Base-by-base conservation (phyloP, 176 grass and related monocot species). In the Cenchrus fungigraminus region DNA sequence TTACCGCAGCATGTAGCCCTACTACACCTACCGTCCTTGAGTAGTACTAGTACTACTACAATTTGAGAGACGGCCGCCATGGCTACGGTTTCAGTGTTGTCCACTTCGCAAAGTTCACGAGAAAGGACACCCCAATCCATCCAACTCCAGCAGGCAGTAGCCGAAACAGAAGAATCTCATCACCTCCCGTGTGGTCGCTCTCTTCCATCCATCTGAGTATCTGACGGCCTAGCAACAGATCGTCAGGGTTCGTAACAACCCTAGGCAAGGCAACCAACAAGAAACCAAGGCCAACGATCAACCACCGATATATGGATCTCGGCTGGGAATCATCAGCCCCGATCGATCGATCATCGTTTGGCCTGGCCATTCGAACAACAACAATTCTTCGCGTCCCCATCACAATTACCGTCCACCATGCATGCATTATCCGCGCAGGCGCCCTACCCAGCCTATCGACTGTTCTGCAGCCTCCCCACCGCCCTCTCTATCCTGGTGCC, bases 361-460 rank as follows among this genome's bases (percentile, higher is more conserved):
- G 50, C 42, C 54, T 70, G 75, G 50, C 19, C 54, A 40, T 29
- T 63, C 1, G 16, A 29, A 15, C 59, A 54, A 16, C 14, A 32
- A 19, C 63, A 40, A n/a, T 68, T 25, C 49, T 32, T 9, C 7
- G 34, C 40, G 87, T 76, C 79, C 66, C 80, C 57, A 45, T 79
- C 79, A 59, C 31, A 73, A 65, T n/a, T n/a, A n/a, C n/a, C n/a
- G n/a, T n/a, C 73, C 86, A 72, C 69, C 78, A 25, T 32, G n/a
- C 42, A 86, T 20, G 51, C 58, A 47, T 81, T 65, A 75, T 58
- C 57, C 28, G 14, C 29, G 60, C 68, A 84, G 49, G n/a, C 69
- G 19, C 49, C 57, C 71, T 79, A 22, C 77, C 60, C 11, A 22
- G 46, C 62, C 9, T 71, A 71, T 71, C 78, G 57, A 55, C 79